Percentiles rank a stretch among this genome's conserved stretches.
phyloP scores from a whole-genome alignment of 2,329 filamentous ascomycete species.

The Seiridium unicorne region DNA sequence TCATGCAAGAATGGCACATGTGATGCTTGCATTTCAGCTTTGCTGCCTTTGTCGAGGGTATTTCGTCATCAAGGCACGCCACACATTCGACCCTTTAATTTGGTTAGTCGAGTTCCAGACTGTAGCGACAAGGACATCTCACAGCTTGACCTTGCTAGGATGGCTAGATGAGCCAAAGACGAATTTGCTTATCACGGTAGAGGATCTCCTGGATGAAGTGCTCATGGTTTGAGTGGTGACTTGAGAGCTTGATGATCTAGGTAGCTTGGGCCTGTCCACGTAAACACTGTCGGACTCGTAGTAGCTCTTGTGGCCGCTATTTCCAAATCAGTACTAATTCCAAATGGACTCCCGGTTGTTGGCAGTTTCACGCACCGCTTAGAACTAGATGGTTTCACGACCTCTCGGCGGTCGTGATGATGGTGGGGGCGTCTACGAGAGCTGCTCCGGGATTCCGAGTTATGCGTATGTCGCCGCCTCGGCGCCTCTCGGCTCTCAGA shows the following conservation, averaged over 20 bases:
- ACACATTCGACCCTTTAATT: conserved; percentile 65
- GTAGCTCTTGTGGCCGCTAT: conserved; percentile 20
- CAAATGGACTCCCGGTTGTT: conserved; percentile 16
- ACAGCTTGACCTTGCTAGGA: conserved; percentile 10
- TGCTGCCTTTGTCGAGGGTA: conserved; percentile 61
- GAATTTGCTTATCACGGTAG: conserved; percentile 27
- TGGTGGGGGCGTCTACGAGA: conserved; percentile 17
- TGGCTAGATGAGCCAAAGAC: conserved; percentile 27
- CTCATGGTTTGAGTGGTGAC: conserved; percentile 33
- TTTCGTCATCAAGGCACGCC: conserved; percentile 65
- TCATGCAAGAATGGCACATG: conserved; percentile 78
- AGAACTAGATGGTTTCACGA: conserved; percentile 21
- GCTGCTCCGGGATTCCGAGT: conserved; percentile 22
- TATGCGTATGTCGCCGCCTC: conserved; percentile 20
- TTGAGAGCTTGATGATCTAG: conserved; percentile 30
- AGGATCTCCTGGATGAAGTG: conserved; percentile 34
- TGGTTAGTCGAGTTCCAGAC: conserved; percentile 14
- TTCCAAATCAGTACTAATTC: not conserved
- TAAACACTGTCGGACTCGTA: conserved; percentile 30
- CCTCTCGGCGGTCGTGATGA: conserved; percentile 20
- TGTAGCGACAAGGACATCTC: conserved; percentile 18
- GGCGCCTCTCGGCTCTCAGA: conserved; percentile 17
- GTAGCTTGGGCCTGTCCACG: conserved; percentile 27
- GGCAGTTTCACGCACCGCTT: conserved; percentile 25
- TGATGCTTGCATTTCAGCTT: conserved; percentile 76